phyloP scores from a whole-genome alignment of 257 asterid genomes.

The Gynochthodes officinalis region DNA sequence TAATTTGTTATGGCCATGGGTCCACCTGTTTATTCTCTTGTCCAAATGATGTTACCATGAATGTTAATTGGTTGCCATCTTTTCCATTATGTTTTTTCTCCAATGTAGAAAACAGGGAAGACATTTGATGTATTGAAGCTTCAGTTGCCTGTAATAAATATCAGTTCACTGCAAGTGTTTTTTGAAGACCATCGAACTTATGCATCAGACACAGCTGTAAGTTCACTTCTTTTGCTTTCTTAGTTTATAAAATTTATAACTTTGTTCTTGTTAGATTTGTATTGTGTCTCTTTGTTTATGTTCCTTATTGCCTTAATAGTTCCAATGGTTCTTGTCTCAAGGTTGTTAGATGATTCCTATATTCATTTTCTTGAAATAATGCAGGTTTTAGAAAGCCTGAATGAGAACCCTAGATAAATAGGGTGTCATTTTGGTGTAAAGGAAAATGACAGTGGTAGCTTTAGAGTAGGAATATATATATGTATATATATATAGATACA shows the following conservation, averaged over 20 bases:
- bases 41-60: slow-evolving; percentile 3
- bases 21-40: not conserved
- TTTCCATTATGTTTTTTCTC: slow-evolving; percentile 23
- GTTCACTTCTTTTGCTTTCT: slow-evolving; percentile 31
- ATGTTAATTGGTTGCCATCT: slow-evolving; percentile 20
- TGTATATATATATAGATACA: too few relatives aligned
- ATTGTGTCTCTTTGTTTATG: not conserved
- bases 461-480: not conserved
- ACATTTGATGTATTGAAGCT: slow-evolving; percentile 77
- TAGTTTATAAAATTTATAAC: not conserved
- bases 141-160: slow-evolving; percentile 79
- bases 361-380: not conserved
- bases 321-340: not conserved
- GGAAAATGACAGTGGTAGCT: not conserved
- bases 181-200: slow-evolving; percentile 95
- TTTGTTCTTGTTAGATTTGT: not conserved
- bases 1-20: not conserved
- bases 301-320: not conserved
- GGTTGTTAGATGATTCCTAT: too few relatives aligned
- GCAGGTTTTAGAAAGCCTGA: not conserved
- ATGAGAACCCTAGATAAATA: not conserved
- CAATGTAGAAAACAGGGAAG: slow-evolving; percentile 80
- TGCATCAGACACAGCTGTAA: slow-evolving; percentile 85
- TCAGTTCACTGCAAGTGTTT: slow-evolving; percentile 56
- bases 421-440: not conserved